A percentile compares a stretch with the other conserved stretches of the same genome.
phyloP scores from a whole-genome alignment of 2,329 filamentous ascomycete species.

The Colletotrichum godetiae region DNA sequence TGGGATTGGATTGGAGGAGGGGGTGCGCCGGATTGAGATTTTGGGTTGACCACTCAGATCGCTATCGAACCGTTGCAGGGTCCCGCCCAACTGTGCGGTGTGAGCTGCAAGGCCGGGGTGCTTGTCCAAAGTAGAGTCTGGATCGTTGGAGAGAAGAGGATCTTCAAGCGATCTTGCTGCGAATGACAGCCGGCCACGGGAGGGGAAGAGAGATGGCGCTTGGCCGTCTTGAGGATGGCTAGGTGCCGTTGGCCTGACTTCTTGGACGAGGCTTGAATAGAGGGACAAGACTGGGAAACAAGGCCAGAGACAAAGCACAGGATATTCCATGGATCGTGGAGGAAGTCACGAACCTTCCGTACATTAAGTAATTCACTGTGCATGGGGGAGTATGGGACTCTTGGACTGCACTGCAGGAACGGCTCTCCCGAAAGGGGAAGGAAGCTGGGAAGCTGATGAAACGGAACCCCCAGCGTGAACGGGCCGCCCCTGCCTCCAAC shows the following conservation, averaged over 20 bases:
- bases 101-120: constrained; percentile 20
- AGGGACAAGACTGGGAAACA: no score
- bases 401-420: neutral
- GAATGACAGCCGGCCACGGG: neutral
- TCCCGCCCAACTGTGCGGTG: constrained; percentile 30
- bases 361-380: neutral
- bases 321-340: neutral
- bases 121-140: neutral
- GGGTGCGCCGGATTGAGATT: neutral
- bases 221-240: neutral
- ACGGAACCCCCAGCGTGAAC: constrained; percentile 19
- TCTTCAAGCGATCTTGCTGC: neutral
- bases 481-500: constrained; percentile 5
- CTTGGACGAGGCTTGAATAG: no score
- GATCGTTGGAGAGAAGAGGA: neutral
- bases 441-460: constrained; percentile 23
- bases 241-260: neutral
- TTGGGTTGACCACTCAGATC: constrained; percentile 19
- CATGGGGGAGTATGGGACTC: neutral
- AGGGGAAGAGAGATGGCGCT: neutral
- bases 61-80: constrained; percentile 21
- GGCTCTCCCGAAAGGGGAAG: neutral
- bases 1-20: neutral
- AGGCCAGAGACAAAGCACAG: neutral
- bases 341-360: neutral